Conservation (phyloP, 768 basidiomycete genomes). For the Xanthoconium purpureum region DNA sequence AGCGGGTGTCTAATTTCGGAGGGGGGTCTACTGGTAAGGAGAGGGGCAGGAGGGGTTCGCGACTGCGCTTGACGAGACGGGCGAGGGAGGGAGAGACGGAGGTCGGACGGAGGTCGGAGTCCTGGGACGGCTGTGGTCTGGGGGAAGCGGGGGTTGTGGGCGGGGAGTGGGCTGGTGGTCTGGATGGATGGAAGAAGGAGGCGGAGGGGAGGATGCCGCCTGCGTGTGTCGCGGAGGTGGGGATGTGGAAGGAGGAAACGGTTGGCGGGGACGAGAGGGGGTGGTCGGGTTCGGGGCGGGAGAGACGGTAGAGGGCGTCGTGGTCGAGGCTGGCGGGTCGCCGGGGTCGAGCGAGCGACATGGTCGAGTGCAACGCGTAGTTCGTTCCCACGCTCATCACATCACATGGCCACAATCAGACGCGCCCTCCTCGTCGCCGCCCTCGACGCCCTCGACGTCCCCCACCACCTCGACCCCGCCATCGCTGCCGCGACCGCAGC, state of each 20-base stretch:
- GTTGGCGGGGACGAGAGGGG: conserved; percentile 30
- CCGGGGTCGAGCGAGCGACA: background rate
- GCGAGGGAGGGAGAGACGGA: conserved; percentile 25
- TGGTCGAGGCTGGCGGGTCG: conserved; percentile 18
- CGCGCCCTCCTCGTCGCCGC: conserved; percentile 51
- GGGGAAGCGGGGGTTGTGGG: conserved; percentile 36
- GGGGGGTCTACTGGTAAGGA: background rate
- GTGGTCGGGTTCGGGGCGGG: conserved; percentile 11
- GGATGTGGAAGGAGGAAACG: conserved; percentile 24
- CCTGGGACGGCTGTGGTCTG: conserved; percentile 36
- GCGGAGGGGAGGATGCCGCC: conserved; percentile 76
- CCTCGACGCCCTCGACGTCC: conserved; percentile 46
- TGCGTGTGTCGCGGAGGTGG: conserved; percentile 57
- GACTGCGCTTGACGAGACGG: conserved; percentile 53
- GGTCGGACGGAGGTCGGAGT: conserved; percentile 38
- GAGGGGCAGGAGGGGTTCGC: conserved; percentile 58
- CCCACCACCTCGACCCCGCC: conserved; percentile 53
- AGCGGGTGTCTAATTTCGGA: background rate
- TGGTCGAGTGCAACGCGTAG: background rate
- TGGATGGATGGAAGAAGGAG: conserved; percentile 72
- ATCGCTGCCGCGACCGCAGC: conserved; percentile 46
- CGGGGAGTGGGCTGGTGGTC: conserved; percentile 48
- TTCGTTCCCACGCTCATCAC: conserved; percentile 15
- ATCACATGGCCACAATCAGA: background rate
- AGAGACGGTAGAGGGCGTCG: conserved; percentile 5